These are phyloP conservation scores for Coemansia sp. DNA, from an alignment of 371 early-diverging fungal species.

Conservation along the genomic window DNA sequence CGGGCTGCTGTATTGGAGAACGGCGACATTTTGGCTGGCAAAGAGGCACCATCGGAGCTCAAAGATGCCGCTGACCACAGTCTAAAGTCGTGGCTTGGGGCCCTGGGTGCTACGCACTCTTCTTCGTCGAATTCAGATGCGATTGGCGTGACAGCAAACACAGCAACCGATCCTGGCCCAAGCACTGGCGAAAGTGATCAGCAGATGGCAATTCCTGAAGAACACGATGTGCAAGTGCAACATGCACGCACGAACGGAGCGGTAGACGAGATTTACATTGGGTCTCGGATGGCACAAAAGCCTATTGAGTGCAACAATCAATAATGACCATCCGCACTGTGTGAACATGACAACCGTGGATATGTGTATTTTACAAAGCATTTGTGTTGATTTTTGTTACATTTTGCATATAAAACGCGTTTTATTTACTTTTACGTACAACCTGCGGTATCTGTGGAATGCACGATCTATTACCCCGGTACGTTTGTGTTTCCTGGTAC, in stretches of 20 bases:
- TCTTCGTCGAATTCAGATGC: neutral
- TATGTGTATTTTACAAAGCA: neutral
- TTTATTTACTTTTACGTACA: neutral
- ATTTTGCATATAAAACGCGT: neutral
- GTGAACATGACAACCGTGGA: neutral
- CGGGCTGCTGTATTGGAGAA: neutral
- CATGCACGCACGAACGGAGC: neutral
- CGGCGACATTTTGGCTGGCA: neutral
- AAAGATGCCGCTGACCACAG: conserved; percentile 35
- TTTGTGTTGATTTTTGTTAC: neutral
- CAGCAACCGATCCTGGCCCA: neutral
- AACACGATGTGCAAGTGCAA: neutral
- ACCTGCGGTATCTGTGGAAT: no score
- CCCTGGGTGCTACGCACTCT: conserved; percentile 22
- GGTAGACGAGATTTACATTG: conserved; percentile 30
- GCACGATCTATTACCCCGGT: no score
- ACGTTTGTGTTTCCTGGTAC: no score
- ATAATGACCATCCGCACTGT: neutral
- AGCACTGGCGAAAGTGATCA: neutral
- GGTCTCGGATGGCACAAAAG: conserved; percentile 23
- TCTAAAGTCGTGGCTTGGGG: conserved; percentile 30
- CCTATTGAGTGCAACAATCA: conserved; percentile 44
- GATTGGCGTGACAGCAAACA: neutral
- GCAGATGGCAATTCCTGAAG: neutral
- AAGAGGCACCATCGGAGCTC: neutral